A percentile compares a stretch with the other conserved stretches of the same genome.
Conservation (phyloP, 371 early-diverging fungal species). For the Phascolomyces articulosus region DNA sequence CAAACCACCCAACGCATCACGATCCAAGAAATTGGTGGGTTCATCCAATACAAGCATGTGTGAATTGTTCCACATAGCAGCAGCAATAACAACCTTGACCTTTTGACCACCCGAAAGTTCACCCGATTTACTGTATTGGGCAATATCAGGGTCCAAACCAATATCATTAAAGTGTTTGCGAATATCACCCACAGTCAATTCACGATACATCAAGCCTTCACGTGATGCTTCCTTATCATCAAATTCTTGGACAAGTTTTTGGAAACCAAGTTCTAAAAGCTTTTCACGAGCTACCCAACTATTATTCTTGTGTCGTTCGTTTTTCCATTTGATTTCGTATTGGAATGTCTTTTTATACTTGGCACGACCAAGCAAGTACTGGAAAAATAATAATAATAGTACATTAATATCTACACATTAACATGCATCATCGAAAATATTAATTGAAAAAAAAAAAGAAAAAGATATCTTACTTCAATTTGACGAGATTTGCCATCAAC, state of each 20-base stretch:
- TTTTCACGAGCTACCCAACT: slow-evolving; percentile 75
- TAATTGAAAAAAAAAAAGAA: neutral
- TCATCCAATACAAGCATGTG: slow-evolving; percentile 85
- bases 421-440: no score
- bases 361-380: slow-evolving; percentile 67
- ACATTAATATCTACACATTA: neutral
- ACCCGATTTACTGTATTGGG: slow-evolving; percentile 70
- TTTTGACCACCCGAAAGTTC: slow-evolving; percentile 89
- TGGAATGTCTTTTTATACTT: slow-evolving; percentile 84
- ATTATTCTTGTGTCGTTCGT: slow-evolving; percentile 69
- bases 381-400: neutral
- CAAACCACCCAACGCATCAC: slow-evolving; percentile 84
- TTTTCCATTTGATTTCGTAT: slow-evolving; percentile 84
- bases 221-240: slow-evolving; percentile 83
- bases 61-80: slow-evolving; percentile 83
- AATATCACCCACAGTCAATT: slow-evolving; percentile 65
- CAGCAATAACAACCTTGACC: slow-evolving; percentile 85
- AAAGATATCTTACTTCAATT: slow-evolving; percentile 47
- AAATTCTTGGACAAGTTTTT: slow-evolving; percentile 76
- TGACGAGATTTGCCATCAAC: slow-evolving; percentile 60
- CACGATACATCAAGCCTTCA: slow-evolving; percentile 74
- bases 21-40: slow-evolving; percentile 91
- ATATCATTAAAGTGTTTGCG: slow-evolving; percentile 74
- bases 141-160: slow-evolving; percentile 81
- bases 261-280: slow-evolving; percentile 74